phyloP scores from a whole-genome alignment of 2,329 filamentous ascomycete genomes.

The Diplodia intermedia region DNA sequence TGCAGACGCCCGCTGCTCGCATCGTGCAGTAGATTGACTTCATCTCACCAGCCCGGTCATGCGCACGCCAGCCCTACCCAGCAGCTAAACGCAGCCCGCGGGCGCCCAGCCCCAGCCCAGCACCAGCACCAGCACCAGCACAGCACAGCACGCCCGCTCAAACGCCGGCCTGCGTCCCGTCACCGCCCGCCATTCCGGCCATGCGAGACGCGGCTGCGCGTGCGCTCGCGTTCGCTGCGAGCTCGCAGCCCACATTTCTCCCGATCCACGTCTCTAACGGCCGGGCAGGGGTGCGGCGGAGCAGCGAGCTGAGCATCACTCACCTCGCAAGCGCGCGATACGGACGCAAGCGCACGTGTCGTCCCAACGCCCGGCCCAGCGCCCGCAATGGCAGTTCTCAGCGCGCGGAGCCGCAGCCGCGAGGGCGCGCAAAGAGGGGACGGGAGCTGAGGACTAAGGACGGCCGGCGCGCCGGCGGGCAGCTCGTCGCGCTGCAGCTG shows the following conservation, averaged over 20 bases:
- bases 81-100: constrained; percentile 5
- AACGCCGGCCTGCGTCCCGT: neutral
- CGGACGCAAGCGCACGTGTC: constrained; percentile 15
- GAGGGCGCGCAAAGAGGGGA: constrained; percentile 1
- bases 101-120: neutral
- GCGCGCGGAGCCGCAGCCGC: constrained; percentile 3
- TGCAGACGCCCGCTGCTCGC: constrained; percentile 1
- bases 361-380: constrained; percentile 6
- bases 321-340: constrained; percentile 27
- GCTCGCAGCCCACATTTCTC: neutral
- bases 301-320: constrained; percentile 3
- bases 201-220: neutral
- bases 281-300: constrained; percentile 21
- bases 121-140: constrained; percentile 1
- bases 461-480: neutral
- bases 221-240: neutral
- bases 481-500: neutral
- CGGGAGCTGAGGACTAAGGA: neutral
- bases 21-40: constrained; percentile 1
- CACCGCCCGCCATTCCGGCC: neutral
- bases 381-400: neutral
- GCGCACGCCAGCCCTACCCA: neutral
- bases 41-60: neutral
- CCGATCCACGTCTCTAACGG: constrained; percentile 19
- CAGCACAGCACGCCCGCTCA: constrained; percentile 8